Conservation (phyloP, 148 eudicot genomes). For the Nyssa sinensis region DNA sequence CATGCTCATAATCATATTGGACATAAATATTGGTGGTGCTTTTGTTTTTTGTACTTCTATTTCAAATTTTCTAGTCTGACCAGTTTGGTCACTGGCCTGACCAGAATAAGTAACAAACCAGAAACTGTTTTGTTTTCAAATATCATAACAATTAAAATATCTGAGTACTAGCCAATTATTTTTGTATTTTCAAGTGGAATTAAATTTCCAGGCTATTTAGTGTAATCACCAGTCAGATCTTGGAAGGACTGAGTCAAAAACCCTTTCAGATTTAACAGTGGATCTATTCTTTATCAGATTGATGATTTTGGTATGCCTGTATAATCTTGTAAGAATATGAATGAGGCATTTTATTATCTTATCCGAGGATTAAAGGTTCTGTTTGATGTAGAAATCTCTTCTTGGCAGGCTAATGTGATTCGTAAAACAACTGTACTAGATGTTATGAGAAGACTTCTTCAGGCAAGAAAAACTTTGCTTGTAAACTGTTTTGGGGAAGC, state of each 20-base stretch:
- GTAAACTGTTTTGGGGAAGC: not conserved
- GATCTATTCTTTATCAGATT: not conserved
- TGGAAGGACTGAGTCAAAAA: not conserved
- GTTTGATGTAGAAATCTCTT: slow-evolving; percentile 17
- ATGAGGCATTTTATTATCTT: not conserved
- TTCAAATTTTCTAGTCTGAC: too few relatives aligned
- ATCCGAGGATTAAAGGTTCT: slow-evolving; percentile 4
- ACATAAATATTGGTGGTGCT: too few relatives aligned
- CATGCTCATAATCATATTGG: not conserved
- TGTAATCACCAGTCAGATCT: not conserved
- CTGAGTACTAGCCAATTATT: too few relatives aligned
- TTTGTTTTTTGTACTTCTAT: too few relatives aligned
- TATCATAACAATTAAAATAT: too few relatives aligned
- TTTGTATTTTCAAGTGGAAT: not conserved
- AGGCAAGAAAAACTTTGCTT: slow-evolving; percentile 47
- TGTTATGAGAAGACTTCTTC: slow-evolving; percentile 99
- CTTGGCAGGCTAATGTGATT: slow-evolving; percentile 87
- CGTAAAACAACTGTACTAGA: slow-evolving; percentile 96
- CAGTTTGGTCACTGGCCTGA: too few relatives aligned
- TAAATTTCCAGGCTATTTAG: not conserved
- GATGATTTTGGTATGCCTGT: not conserved
- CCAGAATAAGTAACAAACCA: too few relatives aligned
- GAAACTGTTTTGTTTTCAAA: too few relatives aligned
- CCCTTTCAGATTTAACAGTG: not conserved
- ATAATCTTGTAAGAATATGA: not conserved